A percentile compares a stretch with the other conserved stretches of the same genome.
These are phyloP conservation scores for Bauhinia variegata DNA, from an alignment of 306 rosid genomes.

Conservation along the genomic window DNA sequence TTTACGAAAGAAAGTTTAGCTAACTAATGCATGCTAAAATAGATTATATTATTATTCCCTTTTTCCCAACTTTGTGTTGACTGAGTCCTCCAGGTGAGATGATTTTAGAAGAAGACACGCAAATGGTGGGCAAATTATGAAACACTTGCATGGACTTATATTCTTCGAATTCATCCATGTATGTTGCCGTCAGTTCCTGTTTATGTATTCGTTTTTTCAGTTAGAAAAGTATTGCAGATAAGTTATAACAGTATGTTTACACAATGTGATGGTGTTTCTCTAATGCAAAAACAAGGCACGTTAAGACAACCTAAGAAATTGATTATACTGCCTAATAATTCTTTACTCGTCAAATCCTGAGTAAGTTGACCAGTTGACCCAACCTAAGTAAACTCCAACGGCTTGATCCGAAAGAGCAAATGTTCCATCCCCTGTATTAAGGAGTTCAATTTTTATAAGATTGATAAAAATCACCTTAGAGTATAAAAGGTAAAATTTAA, in stretches of 20 bases:
- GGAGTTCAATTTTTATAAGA: slow-evolving; percentile 27
- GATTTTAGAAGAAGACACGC: too few species aligned
- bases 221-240: background rate
- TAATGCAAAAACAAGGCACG: too few species aligned
- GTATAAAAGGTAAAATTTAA: slow-evolving; percentile 11
- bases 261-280: too few species aligned
- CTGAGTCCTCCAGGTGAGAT: slow-evolving; percentile 21
- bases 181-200: slow-evolving; percentile 49
- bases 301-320: background rate
- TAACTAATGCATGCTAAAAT: background rate
- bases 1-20: too few species aligned
- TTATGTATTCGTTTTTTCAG: slow-evolving; percentile 24
- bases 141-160: slow-evolving; percentile 53
- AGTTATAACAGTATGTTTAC: too few species aligned
- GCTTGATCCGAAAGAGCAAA: slow-evolving; percentile 67
- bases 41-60: slow-evolving; percentile 21
- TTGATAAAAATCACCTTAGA: slow-evolving; percentile 23
- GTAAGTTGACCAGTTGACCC: too few species aligned
- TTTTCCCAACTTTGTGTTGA: slow-evolving; percentile 20
- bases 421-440: slow-evolving; percentile 56
- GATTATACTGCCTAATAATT: background rate
- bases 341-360: background rate
- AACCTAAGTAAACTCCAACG: slow-evolving; percentile 69
- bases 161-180: slow-evolving; percentile 53
- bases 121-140: slow-evolving; percentile 37